A percentile compares a stretch with the other conserved stretches of the same genome.
phyloP scores from a whole-genome alignment of 306 rosid genomes.

The Quercus ilex region DNA sequence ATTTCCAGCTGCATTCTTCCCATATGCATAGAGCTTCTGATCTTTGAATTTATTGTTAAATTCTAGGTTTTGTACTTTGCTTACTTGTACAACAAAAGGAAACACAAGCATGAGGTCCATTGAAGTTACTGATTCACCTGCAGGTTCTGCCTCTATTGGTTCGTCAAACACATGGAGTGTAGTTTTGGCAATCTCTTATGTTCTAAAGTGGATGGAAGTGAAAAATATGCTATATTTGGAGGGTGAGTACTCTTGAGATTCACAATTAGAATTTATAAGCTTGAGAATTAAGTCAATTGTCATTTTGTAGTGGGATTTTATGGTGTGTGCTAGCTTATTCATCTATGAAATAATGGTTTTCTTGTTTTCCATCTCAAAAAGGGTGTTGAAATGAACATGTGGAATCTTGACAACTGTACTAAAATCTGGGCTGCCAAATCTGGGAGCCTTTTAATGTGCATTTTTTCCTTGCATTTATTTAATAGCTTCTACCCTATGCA shows the following conservation, averaged over 20 bases:
- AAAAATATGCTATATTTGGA: conserved; percentile 73
- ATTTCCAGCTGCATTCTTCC: background rate
- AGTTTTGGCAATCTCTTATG: conserved; percentile 51
- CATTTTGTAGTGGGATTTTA: background rate
- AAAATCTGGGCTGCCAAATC: conserved; percentile 86
- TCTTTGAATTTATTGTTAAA: conserved; percentile 10
- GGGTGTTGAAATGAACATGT: conserved; percentile 29
- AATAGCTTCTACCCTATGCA: conserved; percentile 34
- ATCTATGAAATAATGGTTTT: background rate
- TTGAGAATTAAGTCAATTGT: conserved; percentile 10
- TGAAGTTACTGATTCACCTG: conserved; percentile 36
- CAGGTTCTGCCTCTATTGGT: conserved; percentile 30
- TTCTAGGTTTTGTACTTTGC: conserved; percentile 65
- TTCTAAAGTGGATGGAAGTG: conserved; percentile 73
- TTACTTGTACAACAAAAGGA: conserved; percentile 77
- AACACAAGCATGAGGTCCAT: conserved; percentile 58
- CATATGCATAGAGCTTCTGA: conserved; percentile 14
- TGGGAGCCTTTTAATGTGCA: conserved; percentile 41
- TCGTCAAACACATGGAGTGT: conserved; percentile 55
- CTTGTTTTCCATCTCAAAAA: too few relatives aligned
- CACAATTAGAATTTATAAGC: background rate
- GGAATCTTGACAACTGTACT: conserved; percentile 65
- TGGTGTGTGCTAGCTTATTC: background rate
- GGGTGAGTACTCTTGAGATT: conserved; percentile 59
- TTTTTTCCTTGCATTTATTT: conserved; percentile 1